Evolutionary conservation across 2,329 filamentous ascomycete species (phyloP).

Genomic region (Amauroascus niger): DNA sequence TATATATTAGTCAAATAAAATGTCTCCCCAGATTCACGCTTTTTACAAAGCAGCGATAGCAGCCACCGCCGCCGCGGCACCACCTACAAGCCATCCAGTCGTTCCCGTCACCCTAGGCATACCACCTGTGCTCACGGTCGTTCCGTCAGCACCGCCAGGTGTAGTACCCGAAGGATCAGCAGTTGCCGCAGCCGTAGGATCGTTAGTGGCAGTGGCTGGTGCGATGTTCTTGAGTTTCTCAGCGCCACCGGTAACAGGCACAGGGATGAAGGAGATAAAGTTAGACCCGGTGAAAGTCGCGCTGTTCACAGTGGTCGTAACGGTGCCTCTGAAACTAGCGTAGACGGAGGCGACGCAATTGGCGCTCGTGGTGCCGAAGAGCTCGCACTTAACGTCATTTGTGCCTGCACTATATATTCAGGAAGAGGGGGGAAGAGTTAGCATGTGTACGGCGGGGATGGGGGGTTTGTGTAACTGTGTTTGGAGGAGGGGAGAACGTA

Average conservation of each 20-base stretch:
- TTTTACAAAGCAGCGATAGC: conserved; percentile 7
- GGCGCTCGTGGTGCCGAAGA: conserved; percentile 8
- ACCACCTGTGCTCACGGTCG: conserved; percentile 8
- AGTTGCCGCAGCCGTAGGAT: not conserved
- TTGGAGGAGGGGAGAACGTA: not conserved
- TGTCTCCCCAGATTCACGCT: not conserved
- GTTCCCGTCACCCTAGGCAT: conserved; percentile 9
- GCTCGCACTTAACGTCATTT: not conserved
- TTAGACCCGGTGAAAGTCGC: not conserved
- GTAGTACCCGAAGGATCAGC: not conserved
- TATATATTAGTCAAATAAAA: not conserved
- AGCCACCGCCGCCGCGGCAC: conserved; percentile 8
- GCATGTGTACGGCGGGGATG: too few relatives aligned
- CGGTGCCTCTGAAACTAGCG: not conserved
- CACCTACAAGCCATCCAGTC: conserved; percentile 6
- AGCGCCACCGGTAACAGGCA: conserved; percentile 13
- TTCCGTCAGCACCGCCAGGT: not conserved
- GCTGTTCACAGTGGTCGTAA: not conserved
- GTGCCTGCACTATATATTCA: not conserved
- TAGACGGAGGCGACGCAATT: not conserved
- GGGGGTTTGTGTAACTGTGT: not conserved
- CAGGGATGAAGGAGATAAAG: not conserved
- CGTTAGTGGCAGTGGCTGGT: not conserved
- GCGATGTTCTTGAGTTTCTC: conserved; percentile 12
- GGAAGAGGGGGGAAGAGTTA: not conserved